phyloP scores from a whole-genome alignment of 306 rosid species.

The Corylus americana region DNA sequence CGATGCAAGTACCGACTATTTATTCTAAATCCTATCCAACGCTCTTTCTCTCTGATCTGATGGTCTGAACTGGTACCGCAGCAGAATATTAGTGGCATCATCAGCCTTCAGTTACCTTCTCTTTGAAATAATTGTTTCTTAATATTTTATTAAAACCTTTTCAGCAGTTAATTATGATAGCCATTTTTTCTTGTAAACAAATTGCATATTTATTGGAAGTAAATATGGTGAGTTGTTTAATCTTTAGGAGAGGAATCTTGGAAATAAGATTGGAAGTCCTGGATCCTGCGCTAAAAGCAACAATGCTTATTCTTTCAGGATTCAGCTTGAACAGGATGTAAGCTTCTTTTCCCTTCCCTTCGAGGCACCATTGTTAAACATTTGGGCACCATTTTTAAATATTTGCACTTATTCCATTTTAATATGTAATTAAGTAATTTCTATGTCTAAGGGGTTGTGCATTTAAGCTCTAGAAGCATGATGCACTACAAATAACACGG shows the following conservation, averaged over 20 bases:
- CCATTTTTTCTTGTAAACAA: neutral
- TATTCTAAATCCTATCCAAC: neutral
- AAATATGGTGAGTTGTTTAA: slow-evolving; percentile 21
- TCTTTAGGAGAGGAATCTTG: slow-evolving; percentile 41
- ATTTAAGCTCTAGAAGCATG: neutral
- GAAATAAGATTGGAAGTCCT: slow-evolving; percentile 23
- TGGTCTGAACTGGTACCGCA: neutral
- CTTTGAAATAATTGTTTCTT: neutral
- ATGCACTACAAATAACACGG: neutral
- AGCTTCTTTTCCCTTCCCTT: slow-evolving; percentile 31
- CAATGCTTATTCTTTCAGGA: slow-evolving; percentile 39
- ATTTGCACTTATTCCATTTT: neutral
- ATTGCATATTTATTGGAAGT: neutral
- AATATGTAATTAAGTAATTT: neutral
- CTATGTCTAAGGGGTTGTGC: neutral
- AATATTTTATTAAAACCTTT: neutral
- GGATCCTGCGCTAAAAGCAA: slow-evolving; percentile 35
- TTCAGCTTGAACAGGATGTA: slow-evolving; percentile 78
- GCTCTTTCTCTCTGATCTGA: neutral
- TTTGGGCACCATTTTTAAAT: neutral
- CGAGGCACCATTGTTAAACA: neutral
- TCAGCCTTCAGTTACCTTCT: neutral
- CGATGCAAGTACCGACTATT: neutral
- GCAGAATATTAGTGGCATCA: neutral
- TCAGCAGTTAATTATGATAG: neutral